Evolutionary conservation across 2,329 filamentous ascomycete species (phyloP), one percentile per base, ranked within the genome.

Genomic region (Neospermospora avenae): DNA sequence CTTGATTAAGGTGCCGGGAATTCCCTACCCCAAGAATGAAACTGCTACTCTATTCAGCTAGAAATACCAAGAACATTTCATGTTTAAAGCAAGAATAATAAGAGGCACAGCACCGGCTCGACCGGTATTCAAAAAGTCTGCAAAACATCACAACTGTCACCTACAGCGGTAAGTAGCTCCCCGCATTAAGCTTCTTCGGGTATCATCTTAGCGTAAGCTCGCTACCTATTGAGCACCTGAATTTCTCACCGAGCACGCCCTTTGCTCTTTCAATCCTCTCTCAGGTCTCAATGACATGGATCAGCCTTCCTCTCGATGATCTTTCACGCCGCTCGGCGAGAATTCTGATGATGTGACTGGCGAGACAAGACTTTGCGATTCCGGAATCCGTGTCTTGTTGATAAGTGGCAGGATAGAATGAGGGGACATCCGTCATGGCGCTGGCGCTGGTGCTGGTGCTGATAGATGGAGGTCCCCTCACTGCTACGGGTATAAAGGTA

Each of bases 81-180:
- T 37, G 34, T 14, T 13, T 3, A 37, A 37, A 37, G 3, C 34
- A 4, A 14, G 16, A 37, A 14, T 13, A 11, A 37, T 13, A 3
- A 10, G 34, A 37, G 34, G 16, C 11, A 48, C 14, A 20, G n/a
- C 16, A 20, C 34, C 46, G 25, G 46, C 25, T n/a, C n/a, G n/a
- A n/a, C n/a, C n/a, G n/a, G n/a, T n/a, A 49, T 49, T 20, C 46
- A 5, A 49, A 49, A 49, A 34, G 46, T 49, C 46, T 28, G 46
- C 24, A 3, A 18, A 5, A n/a, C 8, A 11, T 3, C n/a, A 34
- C 3, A 4, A 49, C 34, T 49, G 34, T 14, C 34, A 4, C 46
- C 46, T 8, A 34, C n/a, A 49, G 24, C 11, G 34, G 46, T 49
- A 49, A 49, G 16, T 18, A 22, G 41, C 24, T 34, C 16, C 7